Evolutionary conservation across 108 stramenopile genomes (phyloP).

Genomic region (Cyclostephanos tholiformis): DNA sequence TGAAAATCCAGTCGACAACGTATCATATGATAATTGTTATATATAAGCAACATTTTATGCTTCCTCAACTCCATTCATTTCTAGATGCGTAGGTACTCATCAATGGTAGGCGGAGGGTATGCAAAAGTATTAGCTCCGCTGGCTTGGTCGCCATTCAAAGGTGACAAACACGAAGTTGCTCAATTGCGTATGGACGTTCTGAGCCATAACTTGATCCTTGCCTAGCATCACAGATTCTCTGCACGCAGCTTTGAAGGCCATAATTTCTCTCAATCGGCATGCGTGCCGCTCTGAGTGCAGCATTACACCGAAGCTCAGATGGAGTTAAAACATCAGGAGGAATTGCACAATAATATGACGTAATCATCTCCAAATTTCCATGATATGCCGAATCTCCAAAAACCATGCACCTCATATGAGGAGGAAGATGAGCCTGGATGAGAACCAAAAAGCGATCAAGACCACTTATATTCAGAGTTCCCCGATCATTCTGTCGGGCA

Average conservation of each 20-base stretch:
- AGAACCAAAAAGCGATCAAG: not conserved
- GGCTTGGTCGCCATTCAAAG: slow-evolving; percentile 15
- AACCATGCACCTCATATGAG: not conserved
- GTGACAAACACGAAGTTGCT: slow-evolving; percentile 25
- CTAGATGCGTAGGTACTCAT: too few relatives aligned
- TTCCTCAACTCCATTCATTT: too few relatives aligned
- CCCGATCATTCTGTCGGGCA: slow-evolving; percentile 3
- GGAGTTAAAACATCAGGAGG: not conserved
- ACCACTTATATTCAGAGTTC: slow-evolving; percentile 6
- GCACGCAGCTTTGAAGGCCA: slow-evolving; percentile 2
- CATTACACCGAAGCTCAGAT: not conserved
- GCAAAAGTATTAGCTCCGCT: too few relatives aligned
- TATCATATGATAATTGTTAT: too few relatives aligned
- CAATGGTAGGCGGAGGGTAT: too few relatives aligned
- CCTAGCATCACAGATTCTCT: slow-evolving; percentile 1
- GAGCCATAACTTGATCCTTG: not conserved
- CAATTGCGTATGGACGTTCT: slow-evolving; percentile 18
- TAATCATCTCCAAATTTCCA: not conserved
- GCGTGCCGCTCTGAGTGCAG: not conserved
- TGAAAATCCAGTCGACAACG: too few relatives aligned
- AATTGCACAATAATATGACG: not conserved
- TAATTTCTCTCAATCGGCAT: slow-evolving; percentile 28
- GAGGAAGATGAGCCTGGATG: too few relatives aligned
- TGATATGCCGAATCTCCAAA: not conserved
- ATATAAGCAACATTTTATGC: too few relatives aligned